Percentiles rank a stretch among this genome's conserved stretches.
Evolutionary conservation across 352 stramenopile species (phyloP).

Genomic region (Phytophthora vignae): DNA sequence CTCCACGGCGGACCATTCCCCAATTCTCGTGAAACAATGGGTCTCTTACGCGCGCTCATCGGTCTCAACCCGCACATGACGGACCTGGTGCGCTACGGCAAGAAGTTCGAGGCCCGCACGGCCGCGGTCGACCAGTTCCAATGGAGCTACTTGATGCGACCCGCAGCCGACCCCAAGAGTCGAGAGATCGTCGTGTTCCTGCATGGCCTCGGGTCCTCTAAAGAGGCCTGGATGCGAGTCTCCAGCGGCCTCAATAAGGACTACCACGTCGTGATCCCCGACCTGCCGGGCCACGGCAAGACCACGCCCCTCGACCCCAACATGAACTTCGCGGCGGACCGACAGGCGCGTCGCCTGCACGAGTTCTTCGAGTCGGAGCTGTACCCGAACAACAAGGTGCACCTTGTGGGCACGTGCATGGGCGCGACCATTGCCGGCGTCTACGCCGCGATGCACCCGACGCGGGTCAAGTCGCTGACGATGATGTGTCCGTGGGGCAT

Average conservation of each 20-base stretch:
- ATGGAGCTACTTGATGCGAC: constrained; percentile 72
- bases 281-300: constrained; percentile 67
- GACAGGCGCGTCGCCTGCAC: constrained; percentile 62
- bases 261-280: constrained; percentile 65
- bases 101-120: constrained; percentile 47
- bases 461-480: constrained; percentile 63
- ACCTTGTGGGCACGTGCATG: constrained; percentile 77
- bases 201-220: constrained; percentile 69
- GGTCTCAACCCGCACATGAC: constrained; percentile 35
- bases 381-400: constrained; percentile 59
- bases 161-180: constrained; percentile 28
- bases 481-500: constrained; percentile 76
- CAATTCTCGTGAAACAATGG: constrained; percentile 12
- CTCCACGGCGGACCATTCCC: constrained; percentile 22
- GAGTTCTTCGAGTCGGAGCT: constrained; percentile 65
- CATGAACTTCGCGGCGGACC: constrained; percentile 56
- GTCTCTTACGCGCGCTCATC: constrained; percentile 26
- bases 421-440: constrained; percentile 72
- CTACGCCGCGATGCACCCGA: constrained; percentile 69
- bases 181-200: constrained; percentile 68
- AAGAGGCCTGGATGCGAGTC: constrained; percentile 70
- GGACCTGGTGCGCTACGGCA: constrained; percentile 56
- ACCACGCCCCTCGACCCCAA: constrained; percentile 55
- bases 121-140: constrained; percentile 57
- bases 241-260: constrained; percentile 48